These are phyloP conservation scores for Colletotrichum tofieldiae DNA, from an alignment of 2,329 filamentous ascomycete species.

Conservation along the genomic window DNA sequence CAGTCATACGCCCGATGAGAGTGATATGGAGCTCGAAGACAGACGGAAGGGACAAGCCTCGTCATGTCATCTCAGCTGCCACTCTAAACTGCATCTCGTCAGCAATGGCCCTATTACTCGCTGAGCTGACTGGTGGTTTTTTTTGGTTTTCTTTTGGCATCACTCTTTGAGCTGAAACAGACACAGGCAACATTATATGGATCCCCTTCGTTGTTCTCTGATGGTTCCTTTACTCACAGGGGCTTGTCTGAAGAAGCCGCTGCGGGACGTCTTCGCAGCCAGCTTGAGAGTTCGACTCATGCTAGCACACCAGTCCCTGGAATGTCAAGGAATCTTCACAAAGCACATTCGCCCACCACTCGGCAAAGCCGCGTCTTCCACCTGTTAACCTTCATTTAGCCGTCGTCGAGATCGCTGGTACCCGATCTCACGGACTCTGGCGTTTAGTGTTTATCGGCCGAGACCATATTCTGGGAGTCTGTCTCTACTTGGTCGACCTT, in stretches of 20 bases:
- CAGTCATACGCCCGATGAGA: not conserved
- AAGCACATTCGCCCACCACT: not conserved
- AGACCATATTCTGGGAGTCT: not conserved
- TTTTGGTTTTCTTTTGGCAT: too few relatives aligned
- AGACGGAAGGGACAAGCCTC: not conserved
- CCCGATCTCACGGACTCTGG: conserved; percentile 1
- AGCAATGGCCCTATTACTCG: not conserved
- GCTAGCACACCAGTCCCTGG: not conserved
- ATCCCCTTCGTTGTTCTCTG: not conserved
- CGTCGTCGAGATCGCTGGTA: not conserved
- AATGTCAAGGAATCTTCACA: not conserved
- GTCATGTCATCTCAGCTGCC: not conserved
- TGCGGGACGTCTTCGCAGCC: not conserved
- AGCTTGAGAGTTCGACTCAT: not conserved
- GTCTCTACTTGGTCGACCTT: not conserved
- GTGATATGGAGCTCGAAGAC: too few relatives aligned
- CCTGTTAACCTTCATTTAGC: not conserved
- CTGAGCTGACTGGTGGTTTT: not conserved
- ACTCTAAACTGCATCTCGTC: not conserved
- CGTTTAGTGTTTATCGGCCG: conserved; percentile 14
- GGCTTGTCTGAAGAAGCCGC: not conserved
- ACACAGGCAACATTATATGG: not conserved
- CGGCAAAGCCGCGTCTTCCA: not conserved
- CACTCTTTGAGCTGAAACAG: not conserved
- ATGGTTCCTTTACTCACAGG: not conserved